phyloP scores from a whole-genome alignment of 2,329 filamentous ascomycete species.

The Emmonsiellopsis sp. region DNA sequence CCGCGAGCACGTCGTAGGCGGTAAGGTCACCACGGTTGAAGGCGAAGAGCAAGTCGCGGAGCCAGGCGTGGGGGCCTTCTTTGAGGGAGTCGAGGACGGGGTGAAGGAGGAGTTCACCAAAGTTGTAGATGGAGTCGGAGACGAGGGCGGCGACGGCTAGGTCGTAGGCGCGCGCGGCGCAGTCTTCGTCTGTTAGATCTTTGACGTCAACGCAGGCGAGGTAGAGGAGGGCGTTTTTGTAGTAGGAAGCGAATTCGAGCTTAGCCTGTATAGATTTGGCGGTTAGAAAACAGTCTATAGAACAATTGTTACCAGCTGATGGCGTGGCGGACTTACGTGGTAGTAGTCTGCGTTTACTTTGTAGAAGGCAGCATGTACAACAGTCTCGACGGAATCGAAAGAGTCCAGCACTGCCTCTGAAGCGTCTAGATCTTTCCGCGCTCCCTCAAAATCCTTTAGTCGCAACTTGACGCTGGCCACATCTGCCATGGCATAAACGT shows the following conservation, averaged over 20 bases:
- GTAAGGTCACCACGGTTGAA: slow-evolving; percentile 93
- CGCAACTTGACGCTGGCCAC: slow-evolving; percentile 80
- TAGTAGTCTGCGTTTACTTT: slow-evolving; percentile 92
- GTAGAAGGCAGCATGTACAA: slow-evolving; percentile 95
- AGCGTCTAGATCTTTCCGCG: slow-evolving; percentile 75
- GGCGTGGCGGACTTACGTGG: slow-evolving; percentile 45
- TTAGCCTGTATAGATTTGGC: slow-evolving; percentile 46
- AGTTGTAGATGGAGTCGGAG: slow-evolving; percentile 96
- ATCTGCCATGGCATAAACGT: slow-evolving; percentile 86
- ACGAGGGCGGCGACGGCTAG: slow-evolving; percentile 86
- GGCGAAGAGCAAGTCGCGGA: slow-evolving; percentile 90
- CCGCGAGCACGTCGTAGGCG: slow-evolving; percentile 74
- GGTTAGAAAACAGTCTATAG: not conserved
- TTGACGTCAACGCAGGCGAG: slow-evolving; percentile 87
- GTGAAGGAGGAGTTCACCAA: slow-evolving; percentile 95
- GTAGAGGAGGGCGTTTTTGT: slow-evolving; percentile 94
- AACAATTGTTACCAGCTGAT: not conserved
- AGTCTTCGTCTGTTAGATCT: slow-evolving; percentile 64
- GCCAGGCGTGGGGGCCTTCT: slow-evolving; percentile 70
- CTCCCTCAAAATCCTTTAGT: slow-evolving; percentile 68
- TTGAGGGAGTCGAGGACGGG: slow-evolving; percentile 82
- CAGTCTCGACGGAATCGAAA: slow-evolving; percentile 90
- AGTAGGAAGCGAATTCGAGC: slow-evolving; percentile 90
- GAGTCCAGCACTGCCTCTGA: slow-evolving; percentile 81
- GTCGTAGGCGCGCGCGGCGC: slow-evolving; percentile 78